Conservation (phyloP, 1,284 basidiomycete species). For the Puccinia polysora region DNA sequence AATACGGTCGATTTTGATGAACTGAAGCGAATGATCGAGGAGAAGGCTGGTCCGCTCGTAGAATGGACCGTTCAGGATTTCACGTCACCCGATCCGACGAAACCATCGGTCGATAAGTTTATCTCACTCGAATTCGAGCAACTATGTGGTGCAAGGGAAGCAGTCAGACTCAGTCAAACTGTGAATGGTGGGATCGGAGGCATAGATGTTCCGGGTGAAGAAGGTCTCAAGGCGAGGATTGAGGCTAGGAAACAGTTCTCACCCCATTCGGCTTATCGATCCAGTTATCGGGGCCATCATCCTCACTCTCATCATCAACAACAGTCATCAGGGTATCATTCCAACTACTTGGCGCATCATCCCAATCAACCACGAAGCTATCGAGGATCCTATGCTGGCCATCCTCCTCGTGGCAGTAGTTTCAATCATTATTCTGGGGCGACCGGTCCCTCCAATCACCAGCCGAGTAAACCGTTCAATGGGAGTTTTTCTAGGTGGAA, state of each 20-base stretch:
- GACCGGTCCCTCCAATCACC: not conserved
- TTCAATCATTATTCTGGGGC: not conserved
- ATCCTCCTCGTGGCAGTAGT: not conserved
- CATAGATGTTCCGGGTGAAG: constrained; percentile 11
- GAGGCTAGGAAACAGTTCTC: constrained; percentile 25
- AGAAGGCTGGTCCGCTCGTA: constrained; percentile 9
- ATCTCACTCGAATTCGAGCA: constrained; percentile 32
- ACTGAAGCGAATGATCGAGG: constrained; percentile 20
- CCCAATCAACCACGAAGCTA: not conserved
- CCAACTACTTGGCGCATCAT: not conserved
- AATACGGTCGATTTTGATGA: constrained; percentile 22
- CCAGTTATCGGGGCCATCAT: constrained; percentile 12
- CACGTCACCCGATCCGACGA: constrained; percentile 9
- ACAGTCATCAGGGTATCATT: not conserved
- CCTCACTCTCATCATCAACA: not conserved
- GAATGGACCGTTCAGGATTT: constrained; percentile 29
- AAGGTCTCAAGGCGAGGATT: constrained; percentile 11
- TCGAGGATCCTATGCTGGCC: not conserved
- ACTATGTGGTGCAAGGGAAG: constrained; percentile 33
- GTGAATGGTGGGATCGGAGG: constrained; percentile 7
- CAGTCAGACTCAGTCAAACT: constrained; percentile 20
- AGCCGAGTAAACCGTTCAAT: not conserved
- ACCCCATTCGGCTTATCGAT: constrained; percentile 17
- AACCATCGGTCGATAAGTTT: constrained; percentile 12
- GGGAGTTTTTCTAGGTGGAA: too few relatives aligned